Evolutionary conservation across 768 basidiomycete species (phyloP).

Genomic region (Mycena crocata): DNA sequence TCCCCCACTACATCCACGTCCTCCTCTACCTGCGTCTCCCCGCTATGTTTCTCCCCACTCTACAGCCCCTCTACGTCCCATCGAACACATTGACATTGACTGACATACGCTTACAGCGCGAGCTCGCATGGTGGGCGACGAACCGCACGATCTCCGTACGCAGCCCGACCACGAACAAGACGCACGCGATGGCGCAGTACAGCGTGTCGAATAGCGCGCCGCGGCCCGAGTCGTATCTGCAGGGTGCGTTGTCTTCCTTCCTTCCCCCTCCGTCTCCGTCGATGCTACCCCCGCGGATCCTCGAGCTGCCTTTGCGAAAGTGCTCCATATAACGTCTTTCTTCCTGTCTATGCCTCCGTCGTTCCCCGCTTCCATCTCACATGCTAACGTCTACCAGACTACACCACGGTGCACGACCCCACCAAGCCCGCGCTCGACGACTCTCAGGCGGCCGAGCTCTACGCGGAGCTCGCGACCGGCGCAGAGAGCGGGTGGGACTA

Average conservation of each 20-base stretch:
- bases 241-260: slow-evolving; percentile 56
- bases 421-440: slow-evolving; percentile 67
- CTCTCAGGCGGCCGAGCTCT: slow-evolving; percentile 70
- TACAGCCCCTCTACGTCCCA: too few species aligned
- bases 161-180: slow-evolving; percentile 77
- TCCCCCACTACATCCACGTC: neutral
- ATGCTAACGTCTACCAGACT: slow-evolving; percentile 62
- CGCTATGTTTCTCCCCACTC: neutral
- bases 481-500: slow-evolving; percentile 82
- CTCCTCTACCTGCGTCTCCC: neutral
- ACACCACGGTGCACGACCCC: slow-evolving; percentile 79
- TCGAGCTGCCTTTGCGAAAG: neutral
- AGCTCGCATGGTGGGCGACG: slow-evolving; percentile 84
- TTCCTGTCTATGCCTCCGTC: neutral
- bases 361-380: neutral
- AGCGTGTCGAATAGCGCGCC: slow-evolving; percentile 87
- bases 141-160: slow-evolving; percentile 78
- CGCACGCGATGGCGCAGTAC: slow-evolving; percentile 77
- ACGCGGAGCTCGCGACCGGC: slow-evolving; percentile 88
- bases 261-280: neutral
- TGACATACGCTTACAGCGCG: slow-evolving; percentile 65
- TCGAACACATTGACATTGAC: too few species aligned
- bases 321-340: neutral
- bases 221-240: slow-evolving; percentile 85
- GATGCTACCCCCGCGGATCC: neutral